Percentiles rank a stretch among this genome's conserved stretches.
phyloP scores from a whole-genome alignment of 176 grass and related monocot species.

The Pontederia crassipes region DNA sequence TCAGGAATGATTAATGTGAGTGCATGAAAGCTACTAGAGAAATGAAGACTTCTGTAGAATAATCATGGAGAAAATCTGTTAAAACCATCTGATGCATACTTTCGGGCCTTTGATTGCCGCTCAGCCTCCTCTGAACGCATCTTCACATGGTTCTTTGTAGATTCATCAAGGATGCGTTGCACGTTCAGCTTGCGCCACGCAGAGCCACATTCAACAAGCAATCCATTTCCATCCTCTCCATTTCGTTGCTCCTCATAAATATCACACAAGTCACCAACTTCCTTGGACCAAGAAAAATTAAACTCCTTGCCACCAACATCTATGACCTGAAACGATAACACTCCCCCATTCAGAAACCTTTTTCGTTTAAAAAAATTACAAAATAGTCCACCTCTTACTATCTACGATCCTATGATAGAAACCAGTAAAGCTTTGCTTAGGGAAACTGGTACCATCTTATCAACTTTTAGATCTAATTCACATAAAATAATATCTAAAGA shows the following conservation, averaged over 20 bases:
- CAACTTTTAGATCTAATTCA: too few relatives aligned
- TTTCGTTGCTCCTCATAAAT: constrained; percentile 76
- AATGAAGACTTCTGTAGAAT: too few relatives aligned
- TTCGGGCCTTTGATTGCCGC: constrained; percentile 76
- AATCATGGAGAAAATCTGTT: constrained; percentile 17
- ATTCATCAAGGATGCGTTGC: constrained; percentile 88
- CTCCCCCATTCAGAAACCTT: neutral
- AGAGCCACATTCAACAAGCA: constrained; percentile 79
- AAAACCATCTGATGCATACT: constrained; percentile 54
- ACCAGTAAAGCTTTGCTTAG: too few relatives aligned
- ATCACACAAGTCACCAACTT: constrained; percentile 78
- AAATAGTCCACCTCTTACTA: neutral
- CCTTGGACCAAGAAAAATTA: constrained; percentile 67
- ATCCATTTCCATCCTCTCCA: constrained; percentile 77
- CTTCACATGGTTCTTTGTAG: constrained; percentile 91
- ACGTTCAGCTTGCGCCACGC: constrained; percentile 92
- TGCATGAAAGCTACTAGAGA: too few relatives aligned
- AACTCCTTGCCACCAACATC: constrained; percentile 81
- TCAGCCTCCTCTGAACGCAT: constrained; percentile 92
- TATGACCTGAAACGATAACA: constrained; percentile 56
- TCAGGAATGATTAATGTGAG: too few relatives aligned
- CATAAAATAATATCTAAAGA: too few relatives aligned
- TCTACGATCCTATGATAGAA: too few relatives aligned
- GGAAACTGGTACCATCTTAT: too few relatives aligned
- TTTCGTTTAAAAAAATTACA: neutral